A percentile compares a stretch with the other conserved stretches of the same genome.
Evolutionary conservation across 805 yeast genomes (phyloP).

Genomic region (Kregervanrija delftensis): DNA sequence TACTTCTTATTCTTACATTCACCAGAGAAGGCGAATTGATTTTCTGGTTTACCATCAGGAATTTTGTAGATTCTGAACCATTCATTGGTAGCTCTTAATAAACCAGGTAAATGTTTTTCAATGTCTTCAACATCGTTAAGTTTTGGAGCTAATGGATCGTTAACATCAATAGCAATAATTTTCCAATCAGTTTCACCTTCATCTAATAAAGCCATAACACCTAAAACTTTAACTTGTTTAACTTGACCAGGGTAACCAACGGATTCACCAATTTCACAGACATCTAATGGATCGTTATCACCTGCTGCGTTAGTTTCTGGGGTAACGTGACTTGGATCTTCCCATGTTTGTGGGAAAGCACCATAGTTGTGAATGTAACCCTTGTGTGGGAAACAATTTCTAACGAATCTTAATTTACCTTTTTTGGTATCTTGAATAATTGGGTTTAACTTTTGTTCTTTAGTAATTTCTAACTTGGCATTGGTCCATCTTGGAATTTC

Average conservation of each 20-base stretch:
- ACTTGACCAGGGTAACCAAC: slow-evolving; percentile 66
- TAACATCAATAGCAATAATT: slow-evolving; percentile 79
- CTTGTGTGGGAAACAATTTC: slow-evolving; percentile 98
- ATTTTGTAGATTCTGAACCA: slow-evolving; percentile 98
- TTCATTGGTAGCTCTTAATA: slow-evolving; percentile 87
- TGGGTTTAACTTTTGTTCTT: slow-evolving; percentile 81
- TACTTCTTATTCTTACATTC: slow-evolving; percentile 82
- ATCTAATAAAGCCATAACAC: slow-evolving; percentile 91
- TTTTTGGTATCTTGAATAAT: slow-evolving; percentile 96
- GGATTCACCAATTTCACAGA: slow-evolving; percentile 71
- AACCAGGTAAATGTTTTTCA: slow-evolving; percentile 82
- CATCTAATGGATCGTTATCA: slow-evolving; percentile 84
- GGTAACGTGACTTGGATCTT: slow-evolving; percentile 58
- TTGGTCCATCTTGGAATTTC: slow-evolving; percentile 99
- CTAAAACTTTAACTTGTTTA: slow-evolving; percentile 85
- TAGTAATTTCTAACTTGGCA: slow-evolving; percentile 92
- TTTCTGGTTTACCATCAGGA: slow-evolving; percentile 97
- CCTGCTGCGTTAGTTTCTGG: slow-evolving; percentile 67
- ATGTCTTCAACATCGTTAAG: slow-evolving; percentile 89
- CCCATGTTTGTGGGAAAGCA: slow-evolving; percentile 96
- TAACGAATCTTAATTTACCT: slow-evolving; percentile 91
- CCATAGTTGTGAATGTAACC: slow-evolving; percentile 99
- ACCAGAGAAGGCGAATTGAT: slow-evolving; percentile 95
- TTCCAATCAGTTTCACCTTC: slow-evolving; percentile 92
- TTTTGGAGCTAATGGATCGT: slow-evolving; percentile 85